These are phyloP conservation scores for Starmerella lactis-condensi DNA, from an alignment of 805 yeast genomes.

Conservation along the genomic window DNA sequence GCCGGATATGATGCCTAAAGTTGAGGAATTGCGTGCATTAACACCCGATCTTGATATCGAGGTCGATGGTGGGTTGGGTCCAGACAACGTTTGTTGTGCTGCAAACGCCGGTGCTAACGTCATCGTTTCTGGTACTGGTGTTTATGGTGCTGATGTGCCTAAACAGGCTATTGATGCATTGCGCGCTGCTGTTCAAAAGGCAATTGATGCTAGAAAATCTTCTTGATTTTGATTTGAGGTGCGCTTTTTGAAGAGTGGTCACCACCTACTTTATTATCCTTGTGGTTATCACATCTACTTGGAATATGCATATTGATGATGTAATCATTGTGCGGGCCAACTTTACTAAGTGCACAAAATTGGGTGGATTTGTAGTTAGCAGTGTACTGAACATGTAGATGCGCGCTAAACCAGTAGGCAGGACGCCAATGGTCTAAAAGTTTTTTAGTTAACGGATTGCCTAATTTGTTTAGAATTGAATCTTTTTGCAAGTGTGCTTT, in stretches of 20 bases:
- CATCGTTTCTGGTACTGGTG: constrained; percentile 92
- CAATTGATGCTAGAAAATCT: constrained; percentile 6
- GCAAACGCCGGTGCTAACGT: constrained; percentile 98
- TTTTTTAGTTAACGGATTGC: constrained; percentile 37
- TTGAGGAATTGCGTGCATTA: constrained; percentile 47
- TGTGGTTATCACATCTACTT: too few species aligned
- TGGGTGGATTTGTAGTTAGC: constrained; percentile 36
- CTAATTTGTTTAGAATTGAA: constrained; percentile 39
- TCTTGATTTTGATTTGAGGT: too few species aligned
- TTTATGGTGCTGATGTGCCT: constrained; percentile 72
- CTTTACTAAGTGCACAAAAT: constrained; percentile 73
- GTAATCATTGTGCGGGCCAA: too few species aligned
- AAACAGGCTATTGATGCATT: constrained; percentile 50
- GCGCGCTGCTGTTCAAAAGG: constrained; percentile 37
- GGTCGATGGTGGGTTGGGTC: constrained; percentile 92
- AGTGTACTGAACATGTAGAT: constrained; percentile 55
- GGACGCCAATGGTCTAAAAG: constrained; percentile 48
- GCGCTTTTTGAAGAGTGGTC: too few species aligned
- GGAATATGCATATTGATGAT: too few species aligned
- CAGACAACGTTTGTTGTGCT: constrained; percentile 65
- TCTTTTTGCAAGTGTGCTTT: constrained; percentile 60
- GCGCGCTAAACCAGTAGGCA: constrained; percentile 69
- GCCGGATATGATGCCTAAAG: constrained; percentile 94
- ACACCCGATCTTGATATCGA: constrained; percentile 74
- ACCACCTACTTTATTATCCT: too few species aligned